Evolutionary conservation across 805 yeast genomes (phyloP), one percentile per base, ranked within the genome.

Genomic region (Teunomyces panamensis): DNA sequence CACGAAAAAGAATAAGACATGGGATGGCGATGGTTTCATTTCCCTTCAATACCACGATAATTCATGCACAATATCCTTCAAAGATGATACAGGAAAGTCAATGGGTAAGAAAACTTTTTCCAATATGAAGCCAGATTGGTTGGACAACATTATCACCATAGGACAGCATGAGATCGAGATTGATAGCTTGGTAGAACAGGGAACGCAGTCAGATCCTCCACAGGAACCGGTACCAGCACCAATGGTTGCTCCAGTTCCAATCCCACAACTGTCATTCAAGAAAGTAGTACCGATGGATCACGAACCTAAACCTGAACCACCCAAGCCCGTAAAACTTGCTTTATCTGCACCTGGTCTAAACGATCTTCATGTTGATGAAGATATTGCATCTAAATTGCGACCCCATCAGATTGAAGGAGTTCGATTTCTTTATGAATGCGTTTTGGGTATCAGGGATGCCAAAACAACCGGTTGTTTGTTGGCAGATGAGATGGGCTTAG

Each of bases 401-500:
- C 85, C 87, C 0, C 98, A 94, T 67, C 99, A 94, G 63, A 65
- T 79, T 10, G 91, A 86, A 53, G 99, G 97, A 2, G 87, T 92
- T 0, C 63, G 68, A 45, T 94, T 94, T 58, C 68, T 94, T 55
- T 89, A 89, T 60, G 85, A 87, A 48, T 88, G 96, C 56, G 78
- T 91, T 1, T 80, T 86, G 84, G 96, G 96, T 0, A 67, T 78
- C 44, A 68, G 78, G 24, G 76, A 74, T 3, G 66, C 66, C 16
- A 69, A 71, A 2, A 79, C 80, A 0, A 56, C 67, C 37, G 98
- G 99, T 0, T 91, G 92, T 2, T 67, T 94, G 4, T 65, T 94
- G 37, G 99, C 99, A 0, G 99, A 94, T 65, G 98, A 92, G 57
- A 94, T 94, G 99, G 99, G 99, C 0, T 71, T 94, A 13, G 97